Evolutionary conservation across 805 yeast genomes (phyloP).

Genomic region (Saccharomycopsis guyanensis): DNA sequence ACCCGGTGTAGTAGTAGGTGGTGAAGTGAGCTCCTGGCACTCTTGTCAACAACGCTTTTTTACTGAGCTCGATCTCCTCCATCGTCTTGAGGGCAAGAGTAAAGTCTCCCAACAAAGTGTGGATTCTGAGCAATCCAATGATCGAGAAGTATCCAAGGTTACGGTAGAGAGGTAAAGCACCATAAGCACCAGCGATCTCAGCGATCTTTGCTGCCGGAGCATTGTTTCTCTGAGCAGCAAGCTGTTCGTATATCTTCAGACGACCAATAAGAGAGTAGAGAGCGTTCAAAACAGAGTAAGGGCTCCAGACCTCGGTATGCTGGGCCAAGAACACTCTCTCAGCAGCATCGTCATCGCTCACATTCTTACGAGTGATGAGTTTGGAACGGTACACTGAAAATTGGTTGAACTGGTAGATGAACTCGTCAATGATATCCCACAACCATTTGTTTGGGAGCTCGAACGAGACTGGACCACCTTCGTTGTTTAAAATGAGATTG

Average conservation of each 20-base stretch:
- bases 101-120: conserved; percentile 42
- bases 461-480: conserved; percentile 36
- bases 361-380: conserved; percentile 27
- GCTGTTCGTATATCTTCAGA: conserved; percentile 34
- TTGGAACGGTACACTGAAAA: conserved; percentile 36
- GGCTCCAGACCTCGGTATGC: conserved; percentile 37
- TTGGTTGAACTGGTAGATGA: conserved; percentile 43
- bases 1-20: conserved; percentile 44
- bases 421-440: conserved; percentile 47
- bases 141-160: conserved; percentile 41
- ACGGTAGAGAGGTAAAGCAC: conserved; percentile 36
- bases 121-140: conserved; percentile 43
- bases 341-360: conserved; percentile 23
- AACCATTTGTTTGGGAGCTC: conserved; percentile 43
- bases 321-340: conserved; percentile 34
- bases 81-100: conserved; percentile 41
- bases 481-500: conserved; percentile 36
- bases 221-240: conserved; percentile 27
- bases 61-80: conserved; percentile 39
- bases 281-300: conserved; percentile 41
- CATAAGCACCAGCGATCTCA: conserved; percentile 37
- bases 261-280: conserved; percentile 38
- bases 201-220: conserved; percentile 17
- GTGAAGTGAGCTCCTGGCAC: conserved; percentile 44
- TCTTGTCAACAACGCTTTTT: conserved; percentile 39